Conservation (phyloP, 2,329 filamentous ascomycete genomes). For the Colletotrichum gigasporum region DNA sequence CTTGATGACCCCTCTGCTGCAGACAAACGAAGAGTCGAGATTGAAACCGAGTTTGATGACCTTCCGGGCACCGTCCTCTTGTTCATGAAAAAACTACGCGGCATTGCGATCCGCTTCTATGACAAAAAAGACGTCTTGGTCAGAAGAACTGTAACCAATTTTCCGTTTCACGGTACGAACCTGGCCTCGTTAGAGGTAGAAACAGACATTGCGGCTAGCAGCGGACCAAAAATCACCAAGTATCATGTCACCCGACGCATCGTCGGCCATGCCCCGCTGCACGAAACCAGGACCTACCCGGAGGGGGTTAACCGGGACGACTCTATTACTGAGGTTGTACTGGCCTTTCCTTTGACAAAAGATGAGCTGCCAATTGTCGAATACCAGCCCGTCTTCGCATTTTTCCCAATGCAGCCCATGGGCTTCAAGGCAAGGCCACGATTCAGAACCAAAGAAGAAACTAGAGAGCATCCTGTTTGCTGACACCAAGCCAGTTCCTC, state of each 20-base stretch:
- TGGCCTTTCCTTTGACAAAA: constrained; percentile 55
- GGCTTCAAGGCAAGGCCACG: constrained; percentile 45
- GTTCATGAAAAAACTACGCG: constrained; percentile 51
- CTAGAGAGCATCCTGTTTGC: too few relatives aligned
- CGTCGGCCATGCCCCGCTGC: not conserved
- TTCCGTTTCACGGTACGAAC: too few relatives aligned
- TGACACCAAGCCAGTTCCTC: constrained; percentile 44
- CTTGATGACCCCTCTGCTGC: constrained; percentile 33
- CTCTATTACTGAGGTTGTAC: constrained; percentile 45
- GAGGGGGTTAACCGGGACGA: constrained; percentile 36
- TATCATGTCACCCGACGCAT: constrained; percentile 42
- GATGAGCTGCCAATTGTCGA: constrained; percentile 45
- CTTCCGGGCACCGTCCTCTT: constrained; percentile 50
- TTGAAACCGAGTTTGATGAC: constrained; percentile 46
- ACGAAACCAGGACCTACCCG: constrained; percentile 23
- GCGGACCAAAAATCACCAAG: constrained; percentile 27
- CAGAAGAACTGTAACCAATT: too few relatives aligned
- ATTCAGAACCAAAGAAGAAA: not conserved
- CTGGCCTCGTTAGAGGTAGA: too few relatives aligned
- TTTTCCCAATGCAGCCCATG: constrained; percentile 52
- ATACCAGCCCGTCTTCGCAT: constrained; percentile 54
- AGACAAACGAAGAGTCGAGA: constrained; percentile 34
- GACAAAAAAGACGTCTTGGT: constrained; percentile 26
- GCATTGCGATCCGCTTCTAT: constrained; percentile 43
- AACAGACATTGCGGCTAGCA: too few relatives aligned